A percentile compares a stretch with the other conserved stretches of the same genome.
phyloP scores from a whole-genome alignment of 371 early-diverging fungal species.

The Lichtheimia hyalospora region DNA sequence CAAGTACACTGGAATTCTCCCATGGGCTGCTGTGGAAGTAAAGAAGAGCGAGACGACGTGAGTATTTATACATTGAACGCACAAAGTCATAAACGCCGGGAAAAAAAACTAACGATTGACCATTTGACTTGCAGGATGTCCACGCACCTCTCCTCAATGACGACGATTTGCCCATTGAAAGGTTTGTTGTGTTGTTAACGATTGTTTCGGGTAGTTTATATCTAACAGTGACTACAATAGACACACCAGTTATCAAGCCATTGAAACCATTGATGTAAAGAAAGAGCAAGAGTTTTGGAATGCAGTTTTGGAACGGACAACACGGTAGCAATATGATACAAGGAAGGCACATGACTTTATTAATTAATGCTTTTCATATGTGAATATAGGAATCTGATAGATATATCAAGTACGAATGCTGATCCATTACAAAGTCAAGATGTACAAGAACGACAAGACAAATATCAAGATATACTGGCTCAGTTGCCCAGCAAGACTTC shows the following conservation, averaged over 20 bases:
- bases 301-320: slow-evolving; percentile 44
- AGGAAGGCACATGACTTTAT: not conserved
- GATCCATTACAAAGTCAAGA: slow-evolving; percentile 50
- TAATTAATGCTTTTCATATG: not conserved
- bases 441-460: slow-evolving; percentile 44
- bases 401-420: slow-evolving; percentile 43
- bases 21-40: slow-evolving; percentile 52
- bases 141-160: slow-evolving; percentile 29
- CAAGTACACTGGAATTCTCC: not conserved
- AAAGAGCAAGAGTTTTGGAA: slow-evolving; percentile 52
- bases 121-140: slow-evolving; percentile 24
- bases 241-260: slow-evolving; percentile 30
- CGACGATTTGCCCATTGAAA: slow-evolving; percentile 24
- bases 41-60: slow-evolving; percentile 43
- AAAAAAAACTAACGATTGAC: not conserved
- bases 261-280: slow-evolving; percentile 40
- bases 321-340: slow-evolving; percentile 27
- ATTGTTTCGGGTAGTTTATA: not conserved
- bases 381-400: slow-evolving; percentile 44
- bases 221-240: slow-evolving; percentile 6
- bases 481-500: slow-evolving; percentile 12
- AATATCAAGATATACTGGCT: slow-evolving; percentile 33
- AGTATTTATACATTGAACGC: not conserved
- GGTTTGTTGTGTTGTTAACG: slow-evolving; percentile 16
- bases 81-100: not conserved